A percentile compares a stretch with the other conserved stretches of the same genome.
These are phyloP conservation scores for Flaveria bidentis DNA, from an alignment of 129 eudicot species.

Conservation along the genomic window DNA sequence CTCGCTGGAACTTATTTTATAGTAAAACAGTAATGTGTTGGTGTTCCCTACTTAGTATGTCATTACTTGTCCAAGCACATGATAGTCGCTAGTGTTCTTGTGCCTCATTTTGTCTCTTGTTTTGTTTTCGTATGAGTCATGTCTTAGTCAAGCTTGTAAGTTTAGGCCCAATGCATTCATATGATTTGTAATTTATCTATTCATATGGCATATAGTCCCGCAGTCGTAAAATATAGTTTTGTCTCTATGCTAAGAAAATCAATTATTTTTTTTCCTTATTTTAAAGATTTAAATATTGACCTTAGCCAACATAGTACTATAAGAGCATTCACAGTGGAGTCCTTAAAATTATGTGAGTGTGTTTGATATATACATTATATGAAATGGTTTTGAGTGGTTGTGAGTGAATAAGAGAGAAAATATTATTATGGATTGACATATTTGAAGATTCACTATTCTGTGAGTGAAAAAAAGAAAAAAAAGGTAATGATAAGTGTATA, in stretches of 20 bases:
- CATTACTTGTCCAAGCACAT: constrained; percentile 40
- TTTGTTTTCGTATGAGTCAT: constrained; percentile 28
- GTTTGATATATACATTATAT: no score
- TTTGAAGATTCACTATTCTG: no score
- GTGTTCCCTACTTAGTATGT: constrained; percentile 36
- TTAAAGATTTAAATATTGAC: no score
- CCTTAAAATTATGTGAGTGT: no score
- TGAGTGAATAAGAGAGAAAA: no score
- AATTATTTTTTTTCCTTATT: no score
- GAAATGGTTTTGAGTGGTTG: no score
- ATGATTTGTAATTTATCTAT: constrained; percentile 2
- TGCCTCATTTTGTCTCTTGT: constrained; percentile 35
- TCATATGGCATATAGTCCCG: background rate
- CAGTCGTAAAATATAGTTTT: background rate
- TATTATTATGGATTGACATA: no score
- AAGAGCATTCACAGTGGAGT: no score
- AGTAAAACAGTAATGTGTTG: background rate
- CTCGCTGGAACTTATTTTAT: background rate
- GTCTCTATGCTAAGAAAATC: background rate
- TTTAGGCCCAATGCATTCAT: constrained; percentile 17
- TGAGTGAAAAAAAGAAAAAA: no score
- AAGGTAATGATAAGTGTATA: no score
- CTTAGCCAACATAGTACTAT: no score
- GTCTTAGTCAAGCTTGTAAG: constrained; percentile 31
- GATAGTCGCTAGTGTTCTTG: constrained; percentile 26